phyloP scores from a whole-genome alignment of 306 rosid species.

The Lupinus albus region DNA sequence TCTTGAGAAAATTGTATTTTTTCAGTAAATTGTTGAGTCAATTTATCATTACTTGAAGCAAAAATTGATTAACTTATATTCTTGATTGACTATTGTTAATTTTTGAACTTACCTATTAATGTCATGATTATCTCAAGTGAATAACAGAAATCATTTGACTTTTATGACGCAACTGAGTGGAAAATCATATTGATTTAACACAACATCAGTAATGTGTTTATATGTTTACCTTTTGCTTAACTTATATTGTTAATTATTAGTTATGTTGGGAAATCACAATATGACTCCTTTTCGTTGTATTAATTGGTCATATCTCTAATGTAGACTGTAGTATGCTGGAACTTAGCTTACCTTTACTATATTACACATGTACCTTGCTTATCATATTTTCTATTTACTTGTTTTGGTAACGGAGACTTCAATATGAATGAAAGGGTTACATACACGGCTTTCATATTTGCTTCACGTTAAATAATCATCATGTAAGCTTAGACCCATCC shows the following conservation, averaged over 20 bases:
- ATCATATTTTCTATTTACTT: not conserved
- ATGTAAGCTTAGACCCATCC: no score
- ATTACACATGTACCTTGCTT: not conserved
- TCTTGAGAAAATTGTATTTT: not conserved
- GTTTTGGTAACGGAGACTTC: not conserved
- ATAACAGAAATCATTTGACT: not conserved
- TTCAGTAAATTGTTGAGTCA: not conserved
- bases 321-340: not conserved
- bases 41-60: slow-evolving; percentile 3
- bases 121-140: not conserved
- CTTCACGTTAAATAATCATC: not conserved
- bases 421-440: not conserved
- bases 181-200: not conserved
- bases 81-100: no score
- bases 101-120: not conserved
- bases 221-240: not conserved
- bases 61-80: not conserved
- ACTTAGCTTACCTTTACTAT: not conserved
- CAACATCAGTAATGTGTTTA: not conserved
- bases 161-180: not conserved
- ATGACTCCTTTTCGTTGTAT: not conserved
- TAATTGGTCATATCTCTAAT: not conserved
- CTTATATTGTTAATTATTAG: not conserved
- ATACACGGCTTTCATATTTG: not conserved
- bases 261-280: not conserved